Evolutionary conservation across 495 filamentous ascomycete species (phyloP).

Genomic region (Penicillium manginii): DNA sequence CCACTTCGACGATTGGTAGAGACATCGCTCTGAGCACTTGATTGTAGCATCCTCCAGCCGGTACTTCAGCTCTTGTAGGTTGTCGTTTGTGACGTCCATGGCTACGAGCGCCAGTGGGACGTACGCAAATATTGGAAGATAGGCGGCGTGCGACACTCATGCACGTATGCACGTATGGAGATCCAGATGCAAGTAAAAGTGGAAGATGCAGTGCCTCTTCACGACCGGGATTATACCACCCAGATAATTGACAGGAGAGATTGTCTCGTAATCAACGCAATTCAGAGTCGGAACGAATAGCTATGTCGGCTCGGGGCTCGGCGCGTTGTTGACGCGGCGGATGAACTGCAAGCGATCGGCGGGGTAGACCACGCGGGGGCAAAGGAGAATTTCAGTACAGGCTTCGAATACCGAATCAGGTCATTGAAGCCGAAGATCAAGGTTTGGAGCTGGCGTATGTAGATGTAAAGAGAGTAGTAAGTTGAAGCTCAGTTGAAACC

Average conservation of each 20-base stretch:
- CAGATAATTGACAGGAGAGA: background rate
- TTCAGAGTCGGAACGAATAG: constrained; percentile 6
- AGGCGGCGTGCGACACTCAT: background rate
- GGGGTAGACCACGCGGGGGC: constrained; percentile 13
- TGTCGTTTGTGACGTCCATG: constrained; percentile 49
- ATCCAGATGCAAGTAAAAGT: background rate
- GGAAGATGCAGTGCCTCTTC: background rate
- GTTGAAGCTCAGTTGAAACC: too few relatives aligned
- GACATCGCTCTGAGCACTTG: constrained; percentile 90
- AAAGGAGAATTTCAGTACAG: background rate
- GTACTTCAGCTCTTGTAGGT: constrained; percentile 55
- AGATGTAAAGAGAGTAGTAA: too few relatives aligned
- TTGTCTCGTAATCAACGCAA: background rate
- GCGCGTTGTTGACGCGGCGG: constrained; percentile 16
- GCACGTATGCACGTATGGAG: background rate
- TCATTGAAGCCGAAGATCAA: background rate
- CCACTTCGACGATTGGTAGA: constrained; percentile 98
- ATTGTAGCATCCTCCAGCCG: constrained; percentile 81
- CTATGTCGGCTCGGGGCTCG: constrained; percentile 12
- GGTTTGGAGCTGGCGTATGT: too few relatives aligned
- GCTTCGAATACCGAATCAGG: background rate
- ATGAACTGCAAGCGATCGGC: constrained; percentile 7
- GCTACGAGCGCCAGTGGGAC: background rate
- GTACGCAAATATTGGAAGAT: background rate
- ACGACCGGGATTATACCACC: background rate